Conservation (phyloP, 73 alveolate genomes). For the Breviolum minutum region DNA sequence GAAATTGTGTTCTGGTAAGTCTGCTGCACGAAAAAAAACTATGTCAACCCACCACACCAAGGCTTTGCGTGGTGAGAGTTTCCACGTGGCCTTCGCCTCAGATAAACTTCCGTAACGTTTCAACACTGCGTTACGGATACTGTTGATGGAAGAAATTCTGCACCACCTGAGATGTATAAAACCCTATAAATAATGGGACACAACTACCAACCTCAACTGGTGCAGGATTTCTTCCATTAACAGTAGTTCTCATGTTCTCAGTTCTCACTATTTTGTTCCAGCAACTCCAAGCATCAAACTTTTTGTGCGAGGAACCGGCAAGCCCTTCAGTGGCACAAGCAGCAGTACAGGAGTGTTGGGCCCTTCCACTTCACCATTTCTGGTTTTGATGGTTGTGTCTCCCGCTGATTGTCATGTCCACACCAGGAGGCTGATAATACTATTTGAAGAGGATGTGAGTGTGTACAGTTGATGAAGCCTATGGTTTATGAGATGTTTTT, state of each 20-base stretch:
- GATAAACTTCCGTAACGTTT: no score
- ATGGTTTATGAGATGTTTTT: not conserved
- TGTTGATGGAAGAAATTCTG: no score
- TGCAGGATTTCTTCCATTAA: no score
- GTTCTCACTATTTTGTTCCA: no score
- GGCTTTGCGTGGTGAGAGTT: conserved; percentile 87
- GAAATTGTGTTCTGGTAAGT: no score
- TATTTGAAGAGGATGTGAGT: not conserved
- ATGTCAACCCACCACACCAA: not conserved
- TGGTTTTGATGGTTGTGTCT: not conserved
- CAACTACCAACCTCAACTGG: no score
- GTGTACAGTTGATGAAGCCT: no score
- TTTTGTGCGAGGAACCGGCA: not conserved
- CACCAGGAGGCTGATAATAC: not conserved
- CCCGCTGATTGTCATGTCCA: not conserved
- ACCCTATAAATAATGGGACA: no score
- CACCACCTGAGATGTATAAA: no score
- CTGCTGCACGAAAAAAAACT: no score
- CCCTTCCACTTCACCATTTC: not conserved
- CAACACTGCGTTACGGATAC: no score
- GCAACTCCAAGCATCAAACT: not conserved
- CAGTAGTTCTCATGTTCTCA: no score
- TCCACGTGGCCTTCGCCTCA: conserved; percentile 31
- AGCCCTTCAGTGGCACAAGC: conserved; percentile 49
- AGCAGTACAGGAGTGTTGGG: conserved; percentile 21